Evolutionary conservation across 1,284 basidiomycete genomes (phyloP).

Genomic region (Xerocomus amazonicus): DNA sequence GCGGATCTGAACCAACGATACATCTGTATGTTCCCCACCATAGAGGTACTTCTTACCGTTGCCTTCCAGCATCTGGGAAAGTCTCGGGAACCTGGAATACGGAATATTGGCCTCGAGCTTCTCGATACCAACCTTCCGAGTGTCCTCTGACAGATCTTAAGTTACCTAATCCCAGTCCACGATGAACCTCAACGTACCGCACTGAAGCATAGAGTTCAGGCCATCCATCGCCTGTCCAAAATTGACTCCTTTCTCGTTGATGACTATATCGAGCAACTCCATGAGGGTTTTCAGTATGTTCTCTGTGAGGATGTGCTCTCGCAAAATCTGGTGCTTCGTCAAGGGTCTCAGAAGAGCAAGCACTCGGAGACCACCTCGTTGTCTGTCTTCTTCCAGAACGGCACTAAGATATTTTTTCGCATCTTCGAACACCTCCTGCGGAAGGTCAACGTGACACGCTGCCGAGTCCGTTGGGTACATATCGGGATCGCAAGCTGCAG

Average conservation of each 20-base stretch:
- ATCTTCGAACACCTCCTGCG: constrained; percentile 2
- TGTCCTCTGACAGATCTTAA: constrained; percentile 12
- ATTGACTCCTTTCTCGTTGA: not conserved
- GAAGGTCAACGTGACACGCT: not conserved
- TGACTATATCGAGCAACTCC: constrained; percentile 11
- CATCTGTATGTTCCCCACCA: not conserved
- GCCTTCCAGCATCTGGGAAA: constrained; percentile 15
- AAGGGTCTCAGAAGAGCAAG: constrained; percentile 23
- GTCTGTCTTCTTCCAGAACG: constrained; percentile 12
- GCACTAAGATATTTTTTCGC: constrained; percentile 7
- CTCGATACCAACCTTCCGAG: constrained; percentile 1
- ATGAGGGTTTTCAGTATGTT: constrained; percentile 18
- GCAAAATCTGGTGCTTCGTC: constrained; percentile 14
- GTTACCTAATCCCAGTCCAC: not conserved
- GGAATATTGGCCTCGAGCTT: constrained; percentile 7
- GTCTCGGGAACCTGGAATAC: constrained; percentile 1
- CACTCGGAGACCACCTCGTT: constrained; percentile 20
- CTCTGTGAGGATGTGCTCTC: constrained; percentile 12
- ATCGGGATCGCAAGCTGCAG: constrained; percentile 9
- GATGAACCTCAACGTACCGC: constrained; percentile 10
- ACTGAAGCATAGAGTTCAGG: constrained; percentile 21
- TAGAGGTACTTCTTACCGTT: constrained; percentile 3
- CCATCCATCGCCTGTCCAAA: constrained; percentile 25
- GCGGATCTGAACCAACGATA: constrained; percentile 7
- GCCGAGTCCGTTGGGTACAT: not conserved